Base-by-base conservation (phyloP, 805 yeast species). In the Spathaspora passalidarum region DNA sequence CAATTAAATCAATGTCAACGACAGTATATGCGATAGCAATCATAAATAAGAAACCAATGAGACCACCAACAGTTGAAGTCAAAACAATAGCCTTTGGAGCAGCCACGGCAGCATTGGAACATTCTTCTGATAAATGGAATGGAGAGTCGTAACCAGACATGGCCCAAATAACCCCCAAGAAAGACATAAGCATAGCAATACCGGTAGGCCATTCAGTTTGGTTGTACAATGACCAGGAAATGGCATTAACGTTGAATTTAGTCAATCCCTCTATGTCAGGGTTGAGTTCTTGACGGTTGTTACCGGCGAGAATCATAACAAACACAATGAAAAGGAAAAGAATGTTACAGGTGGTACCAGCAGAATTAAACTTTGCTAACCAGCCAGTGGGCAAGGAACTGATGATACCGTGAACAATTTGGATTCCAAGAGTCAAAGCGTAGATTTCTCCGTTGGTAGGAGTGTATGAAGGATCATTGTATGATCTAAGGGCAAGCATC, bases 61-160 rank as follows among this genome's bases (percentile, higher is more conserved):
- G 26, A 38, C 84, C 85, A 49, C 86, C 84, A 40, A 73, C 62
- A 10, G 72, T 56, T 7, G 82, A 71, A 14, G 86, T 81, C 61
- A 81, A 61, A 17, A 81, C 79, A 53, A 83, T 82, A 22, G 87
- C 86, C 48, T 74, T 72, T n/a, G 89, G 88, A 8, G 84, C 81
- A 4, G 86, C 86, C 11, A 69, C 63, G 29, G 78, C 66, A 5
- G 88, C 86, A 57, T 83, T 82, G 42, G 81, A 65, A 53, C 84
- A 79, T 56, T 84, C 90, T 63, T 84, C 91, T n/a, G 86, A 74
- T 49, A 84, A 67, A 56, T 85, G 89, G 68, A 83, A 84, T 0
- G 89, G 86, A 18, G 86, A 80, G 58, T 84, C 89, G 57, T 81
- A 85, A 19, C 88, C 89, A 38, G 84, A 76, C 88, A 84, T 82